Evolutionary conservation across 352 stramenopile species (phyloP).

Genomic region (Globisporangium irregulare): DNA sequence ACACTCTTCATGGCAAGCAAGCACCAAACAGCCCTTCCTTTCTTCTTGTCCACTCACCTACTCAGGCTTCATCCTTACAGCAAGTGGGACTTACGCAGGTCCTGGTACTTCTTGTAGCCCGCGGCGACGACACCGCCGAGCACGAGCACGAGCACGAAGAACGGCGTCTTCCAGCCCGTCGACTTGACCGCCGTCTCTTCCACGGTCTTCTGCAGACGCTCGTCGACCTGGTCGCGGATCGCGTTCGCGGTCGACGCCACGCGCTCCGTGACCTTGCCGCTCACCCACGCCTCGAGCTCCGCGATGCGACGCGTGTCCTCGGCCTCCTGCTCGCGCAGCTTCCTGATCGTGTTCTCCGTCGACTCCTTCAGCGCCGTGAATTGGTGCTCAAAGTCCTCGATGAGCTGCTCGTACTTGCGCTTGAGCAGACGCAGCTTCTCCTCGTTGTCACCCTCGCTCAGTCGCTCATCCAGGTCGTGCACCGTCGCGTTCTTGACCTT

Average conservation of each 20-base stretch:
- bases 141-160: constrained; percentile 74
- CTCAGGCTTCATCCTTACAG: constrained; percentile 36
- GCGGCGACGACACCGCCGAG: constrained; percentile 51
- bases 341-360: constrained; percentile 79
- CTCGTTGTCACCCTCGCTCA: constrained; percentile 54
- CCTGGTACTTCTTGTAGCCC: constrained; percentile 88
- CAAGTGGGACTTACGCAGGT: constrained; percentile 85
- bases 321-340: constrained; percentile 64
- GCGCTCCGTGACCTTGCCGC: constrained; percentile 51
- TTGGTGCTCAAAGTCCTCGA: constrained; percentile 86
- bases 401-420: constrained; percentile 73
- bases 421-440: constrained; percentile 68
- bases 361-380: constrained; percentile 80
- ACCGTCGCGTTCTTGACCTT: constrained; percentile 59
- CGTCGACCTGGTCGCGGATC: constrained; percentile 65
- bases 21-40: background rate
- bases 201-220: constrained; percentile 67
- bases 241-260: constrained; percentile 52
- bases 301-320: constrained; percentile 69
- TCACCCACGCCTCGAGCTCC: constrained; percentile 70
- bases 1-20: background rate
- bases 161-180: constrained; percentile 78
- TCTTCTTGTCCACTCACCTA: background rate
- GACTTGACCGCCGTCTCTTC: constrained; percentile 71
- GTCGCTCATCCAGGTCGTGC: constrained; percentile 42